phyloP scores from a whole-genome alignment of 345 rosid genomes.

The Gossypium rotundifolium region DNA sequence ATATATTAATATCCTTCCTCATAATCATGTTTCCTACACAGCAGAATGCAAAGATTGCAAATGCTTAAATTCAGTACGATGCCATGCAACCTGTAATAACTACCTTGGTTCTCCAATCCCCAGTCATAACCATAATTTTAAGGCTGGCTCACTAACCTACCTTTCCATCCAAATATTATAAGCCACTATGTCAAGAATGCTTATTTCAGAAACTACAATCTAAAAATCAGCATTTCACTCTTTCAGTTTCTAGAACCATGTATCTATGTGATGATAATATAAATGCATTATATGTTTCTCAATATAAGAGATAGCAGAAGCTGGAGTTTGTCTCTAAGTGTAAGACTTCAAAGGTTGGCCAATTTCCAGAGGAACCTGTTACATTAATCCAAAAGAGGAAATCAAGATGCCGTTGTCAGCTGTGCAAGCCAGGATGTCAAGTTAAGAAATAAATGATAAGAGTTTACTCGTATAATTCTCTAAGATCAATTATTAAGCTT shows the following conservation, averaged over 20 bases:
- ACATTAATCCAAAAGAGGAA: not conserved
- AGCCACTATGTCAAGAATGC: not conserved
- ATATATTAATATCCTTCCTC: slow-evolving; percentile 1
- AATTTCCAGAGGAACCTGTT: not conserved
- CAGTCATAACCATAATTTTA: not conserved
- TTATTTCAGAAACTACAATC: not conserved
- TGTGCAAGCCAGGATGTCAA: not conserved
- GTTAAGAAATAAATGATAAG: slow-evolving; percentile 5
- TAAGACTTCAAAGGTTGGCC: not conserved
- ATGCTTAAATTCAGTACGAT: not conserved
- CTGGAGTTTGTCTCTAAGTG: not conserved
- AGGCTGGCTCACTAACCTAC: not conserved
- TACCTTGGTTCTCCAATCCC: not conserved
- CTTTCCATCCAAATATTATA: not conserved
- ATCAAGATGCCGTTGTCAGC: not conserved
- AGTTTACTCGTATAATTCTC: not conserved
- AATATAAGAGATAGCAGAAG: not conserved
- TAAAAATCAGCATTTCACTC: not conserved
- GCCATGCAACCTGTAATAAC: not conserved
- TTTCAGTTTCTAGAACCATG: not conserved
- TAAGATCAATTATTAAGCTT: not conserved
- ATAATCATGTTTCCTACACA: not conserved
- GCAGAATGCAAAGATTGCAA: slow-evolving; percentile 1
- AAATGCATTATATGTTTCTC: not conserved
- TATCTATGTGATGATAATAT: not conserved